Evolutionary conservation across 2,329 filamentous ascomycete species (phyloP), one percentile per base, ranked within the genome.

Genomic region (Aspergillus japonicus): DNA sequence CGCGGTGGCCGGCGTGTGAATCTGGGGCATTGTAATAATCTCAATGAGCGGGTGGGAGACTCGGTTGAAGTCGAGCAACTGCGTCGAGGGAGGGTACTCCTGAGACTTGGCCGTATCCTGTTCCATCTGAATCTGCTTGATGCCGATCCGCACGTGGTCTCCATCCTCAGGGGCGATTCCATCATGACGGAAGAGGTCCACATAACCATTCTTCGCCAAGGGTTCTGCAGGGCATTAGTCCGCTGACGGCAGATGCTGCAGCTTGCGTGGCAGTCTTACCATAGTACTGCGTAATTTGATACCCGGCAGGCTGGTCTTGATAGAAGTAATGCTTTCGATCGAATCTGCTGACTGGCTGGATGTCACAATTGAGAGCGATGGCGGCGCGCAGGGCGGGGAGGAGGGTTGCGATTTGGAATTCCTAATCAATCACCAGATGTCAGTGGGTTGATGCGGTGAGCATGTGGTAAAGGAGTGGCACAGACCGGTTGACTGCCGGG

Each of bases 291-390:
- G 95, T 99, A 64, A 99, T 96, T 75, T 99, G 95, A 75, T 99
- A 99, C 0, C 95, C 95, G 0, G 91, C 85, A 0, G 95, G 95
- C 76, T 99, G 95, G 75, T 99, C 95, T 85, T 95, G 96, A 81
- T 97, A 96, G 77, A 99, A 98, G 77, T 99, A 99, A 76, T 99
- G 95, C 75, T 99, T 99, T 64, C 95, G 85, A 76, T 99, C 95
- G 78, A 97, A 99, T 56, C 86, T 86, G 75, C 92, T 96, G 67
- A 85, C 83, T 1, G 78, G 81, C 71, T 96, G 89, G 55, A 98
- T 84, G 1, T 87, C 79, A 75, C 95, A 98, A 59, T 89, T 85
- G 49, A 99, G 81, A 0, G 92, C 91, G 53, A 97, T 79, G 0
- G 95, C 94, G 19, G 94, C 94, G 61, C 95, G 87, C 16, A 99